These are phyloP conservation scores for Fusarium mundagurra DNA, from an alignment of 2,329 filamentous ascomycete species.

Conservation along the genomic window DNA sequence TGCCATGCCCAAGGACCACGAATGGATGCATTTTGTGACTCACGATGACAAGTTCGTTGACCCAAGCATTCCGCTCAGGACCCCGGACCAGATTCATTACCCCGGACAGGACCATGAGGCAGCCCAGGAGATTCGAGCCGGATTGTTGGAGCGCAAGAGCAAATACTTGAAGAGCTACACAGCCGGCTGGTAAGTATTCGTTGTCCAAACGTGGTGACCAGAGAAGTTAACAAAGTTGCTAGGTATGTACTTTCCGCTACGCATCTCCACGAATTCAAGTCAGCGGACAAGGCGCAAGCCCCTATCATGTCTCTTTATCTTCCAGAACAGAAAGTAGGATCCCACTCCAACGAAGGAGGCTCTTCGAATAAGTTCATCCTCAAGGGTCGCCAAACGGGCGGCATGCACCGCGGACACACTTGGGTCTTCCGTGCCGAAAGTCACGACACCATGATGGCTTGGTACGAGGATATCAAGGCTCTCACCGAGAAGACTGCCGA, in stretches of 20 bases:
- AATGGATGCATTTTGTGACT: conserved; percentile 87
- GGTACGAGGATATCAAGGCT: conserved; percentile 91
- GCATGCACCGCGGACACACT: conserved; percentile 84
- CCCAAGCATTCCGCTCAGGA: conserved; percentile 80
- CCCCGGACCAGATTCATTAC: conserved; percentile 85
- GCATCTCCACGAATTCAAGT: conserved; percentile 98
- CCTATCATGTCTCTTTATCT: conserved; percentile 97
- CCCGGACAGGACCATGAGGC: conserved; percentile 88
- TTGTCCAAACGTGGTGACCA: background rate
- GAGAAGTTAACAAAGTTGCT: conserved; percentile 13
- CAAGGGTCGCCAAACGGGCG: conserved; percentile 92
- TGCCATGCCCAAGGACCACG: conserved; percentile 91
- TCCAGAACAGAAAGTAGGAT: conserved; percentile 93
- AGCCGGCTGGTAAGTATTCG: conserved; percentile 79
- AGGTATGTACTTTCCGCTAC: conserved; percentile 97
- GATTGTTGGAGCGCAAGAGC: conserved; percentile 95
- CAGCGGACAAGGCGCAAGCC: conserved; percentile 89
- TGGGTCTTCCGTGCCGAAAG: conserved; percentile 78
- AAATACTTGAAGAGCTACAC: conserved; percentile 99
- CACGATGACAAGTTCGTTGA: conserved; percentile 88
- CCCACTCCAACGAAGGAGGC: conserved; percentile 82
- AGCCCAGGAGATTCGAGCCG: conserved; percentile 84
- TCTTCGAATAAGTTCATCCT: conserved; percentile 98
- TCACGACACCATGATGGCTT: conserved; percentile 95
- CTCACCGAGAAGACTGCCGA: conserved; percentile 89